Base-by-base conservation (phyloP, 2,329 filamentous ascomycete genomes). In the Paramyrothecium sp. region DNA sequence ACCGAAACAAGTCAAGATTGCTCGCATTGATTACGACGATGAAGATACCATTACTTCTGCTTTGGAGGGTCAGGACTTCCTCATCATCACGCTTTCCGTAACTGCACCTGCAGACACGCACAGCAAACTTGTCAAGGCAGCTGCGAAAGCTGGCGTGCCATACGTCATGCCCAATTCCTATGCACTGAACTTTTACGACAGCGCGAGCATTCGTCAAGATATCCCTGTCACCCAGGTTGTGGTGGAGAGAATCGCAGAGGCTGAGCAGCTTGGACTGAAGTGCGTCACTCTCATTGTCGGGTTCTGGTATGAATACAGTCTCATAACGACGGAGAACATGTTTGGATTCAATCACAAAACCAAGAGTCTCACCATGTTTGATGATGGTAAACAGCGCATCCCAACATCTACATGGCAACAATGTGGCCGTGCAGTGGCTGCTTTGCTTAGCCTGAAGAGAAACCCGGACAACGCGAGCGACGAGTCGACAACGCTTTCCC, bases 381-480 rank as follows among this genome's bases (percentile, higher is more conserved):
- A 85, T 58, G 81, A 84, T 26, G 88, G 88, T 0, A 78, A 76
- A 20, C 79, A 75, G 2, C 78, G 71, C 55, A 82, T 88, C 63
- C 84, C 81, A 59, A 81, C 75, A 0, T 83, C 81, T 13, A 89
- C 88, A 0, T 85, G 82, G 78, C 62, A 73, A 7, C 86, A 89
- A 71, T 78, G 79, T 52, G 86, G 82, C 0, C 74, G 80, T 1
- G 84, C 82, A 0, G 74, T 87, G 13, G 83, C 83, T 2, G 71
- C 66, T 0, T 64, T 84, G 0, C 65, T 84, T 2, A 78, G 72
- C 46, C 67, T 84, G 1, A 77, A 78, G 33, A 71, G 73, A 51
- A 65, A 79, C 73, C 79, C 63, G 78, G 78, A 60, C 66, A 76
- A 61, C 64, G 19, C 71, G 54, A 60, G 61, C 5, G 71, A 73